Evolutionary conservation across 345 rosid genomes (phyloP).

Genomic region (Eucalyptus cloeziana): DNA sequence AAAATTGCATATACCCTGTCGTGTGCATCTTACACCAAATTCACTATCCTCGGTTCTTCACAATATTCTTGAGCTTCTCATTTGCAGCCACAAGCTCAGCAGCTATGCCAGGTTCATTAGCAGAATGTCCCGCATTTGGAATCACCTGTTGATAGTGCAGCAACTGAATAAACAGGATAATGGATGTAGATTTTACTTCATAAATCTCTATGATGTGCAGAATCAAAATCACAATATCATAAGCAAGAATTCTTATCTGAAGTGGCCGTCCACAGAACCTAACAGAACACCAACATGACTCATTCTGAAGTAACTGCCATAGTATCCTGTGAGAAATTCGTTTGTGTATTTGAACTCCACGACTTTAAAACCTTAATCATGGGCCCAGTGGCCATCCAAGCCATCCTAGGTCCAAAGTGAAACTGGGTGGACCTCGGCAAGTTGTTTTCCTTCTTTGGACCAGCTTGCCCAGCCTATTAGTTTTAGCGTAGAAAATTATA

Average conservation of each 20-base stretch:
- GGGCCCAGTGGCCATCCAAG: not conserved
- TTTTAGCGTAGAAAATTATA: not conserved
- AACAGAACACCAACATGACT: not conserved
- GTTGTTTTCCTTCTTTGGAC: not conserved
- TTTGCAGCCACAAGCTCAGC: constrained; percentile 86
- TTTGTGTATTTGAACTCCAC: not conserved
- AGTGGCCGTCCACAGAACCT: not conserved
- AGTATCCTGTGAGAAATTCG: not conserved
- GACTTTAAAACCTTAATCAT: not conserved
- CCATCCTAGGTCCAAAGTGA: not conserved
- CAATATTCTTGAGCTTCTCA: constrained; percentile 52
- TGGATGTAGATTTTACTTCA: not conserved
- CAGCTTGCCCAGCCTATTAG: not conserved
- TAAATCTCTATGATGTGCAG: not conserved
- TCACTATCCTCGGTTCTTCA: constrained; percentile 6
- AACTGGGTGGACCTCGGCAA: not conserved
- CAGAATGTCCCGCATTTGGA: constrained; percentile 89
- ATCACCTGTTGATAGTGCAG: constrained; percentile 37
- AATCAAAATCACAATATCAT: not conserved
- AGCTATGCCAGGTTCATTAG: constrained; percentile 78
- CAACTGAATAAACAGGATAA: not conserved
- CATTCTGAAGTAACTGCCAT: not conserved
- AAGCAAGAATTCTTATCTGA: not conserved
- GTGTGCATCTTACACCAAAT: not conserved
- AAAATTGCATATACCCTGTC: not conserved